phyloP scores from a whole-genome alignment of 306 rosid genomes.

The Citrullus colocynthis region DNA sequence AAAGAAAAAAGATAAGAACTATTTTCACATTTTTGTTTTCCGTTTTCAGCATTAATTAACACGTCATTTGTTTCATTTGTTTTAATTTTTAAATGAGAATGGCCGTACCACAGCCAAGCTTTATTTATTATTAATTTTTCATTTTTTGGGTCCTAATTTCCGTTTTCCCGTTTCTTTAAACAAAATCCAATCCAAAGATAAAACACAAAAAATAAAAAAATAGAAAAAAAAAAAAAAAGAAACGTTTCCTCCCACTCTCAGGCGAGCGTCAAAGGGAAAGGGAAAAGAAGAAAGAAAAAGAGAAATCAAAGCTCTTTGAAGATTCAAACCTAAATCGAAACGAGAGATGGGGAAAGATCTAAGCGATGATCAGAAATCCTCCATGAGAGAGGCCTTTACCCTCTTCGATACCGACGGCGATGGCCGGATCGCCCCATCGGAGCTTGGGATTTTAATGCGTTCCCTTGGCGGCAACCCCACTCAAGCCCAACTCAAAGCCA shows the following conservation, averaged over 20 bases:
- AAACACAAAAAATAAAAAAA: no score
- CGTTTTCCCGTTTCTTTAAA: background rate
- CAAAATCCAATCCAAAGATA: background rate
- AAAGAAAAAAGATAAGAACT: no score
- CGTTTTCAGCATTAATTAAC: no score
- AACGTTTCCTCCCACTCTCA: background rate
- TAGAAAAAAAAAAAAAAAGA: background rate
- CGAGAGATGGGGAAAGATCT: slow-evolving; percentile 78
- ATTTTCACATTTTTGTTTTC: no score
- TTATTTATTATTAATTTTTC: no score
- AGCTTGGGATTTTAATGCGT: slow-evolving; percentile 93
- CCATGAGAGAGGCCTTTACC: slow-evolving; percentile 93
- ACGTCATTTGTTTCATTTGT: no score
- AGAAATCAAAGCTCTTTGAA: background rate
- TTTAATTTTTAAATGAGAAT: no score
- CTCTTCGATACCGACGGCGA: slow-evolving; percentile 81
- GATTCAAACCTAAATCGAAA: slow-evolving; percentile 13
- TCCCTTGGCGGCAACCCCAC: slow-evolving; percentile 96
- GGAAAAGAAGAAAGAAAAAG: background rate
- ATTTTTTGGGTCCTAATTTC: background rate
- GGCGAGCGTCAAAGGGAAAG: background rate
- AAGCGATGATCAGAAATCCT: slow-evolving; percentile 79
- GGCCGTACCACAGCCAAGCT: no score
- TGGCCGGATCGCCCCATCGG: slow-evolving; percentile 94
- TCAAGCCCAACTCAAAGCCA: slow-evolving; percentile 89